Evolutionary conservation across 2,329 filamentous ascomycete genomes (phyloP), one percentile per base, ranked within the genome.

Genomic region (Cytospora schulzeri): DNA sequence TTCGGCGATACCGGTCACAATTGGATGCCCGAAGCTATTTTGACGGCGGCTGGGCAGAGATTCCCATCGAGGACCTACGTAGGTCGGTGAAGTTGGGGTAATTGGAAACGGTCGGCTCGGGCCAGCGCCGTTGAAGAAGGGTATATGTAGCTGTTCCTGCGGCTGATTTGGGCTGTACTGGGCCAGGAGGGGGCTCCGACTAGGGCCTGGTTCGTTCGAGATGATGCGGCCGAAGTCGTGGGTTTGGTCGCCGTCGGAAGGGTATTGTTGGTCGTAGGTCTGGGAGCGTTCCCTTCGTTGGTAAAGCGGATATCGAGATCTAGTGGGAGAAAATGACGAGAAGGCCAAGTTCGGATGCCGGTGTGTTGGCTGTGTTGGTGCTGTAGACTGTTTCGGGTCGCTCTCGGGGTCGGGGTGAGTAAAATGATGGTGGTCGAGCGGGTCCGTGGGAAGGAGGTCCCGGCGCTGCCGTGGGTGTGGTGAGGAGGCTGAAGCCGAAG

Each of bases 371-470:
- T 58, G 65, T 56, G 48, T 35, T 59, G 62, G 58, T 48, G 28
- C 35, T 35, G 45, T 41, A 54, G 54, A 50, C 53, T 66, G 60
- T 58, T 58, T 56, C 53, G 62, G 65, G 58, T 62, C 62, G 45
- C 19, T 48, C 14, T 48, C 45, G 45, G 45, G 45, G 41, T n/a
- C n/a, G 63, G 54, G 41, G 65, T 62, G n/a, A 64, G 62, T 66
- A 57, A 65, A 65, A 62, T 63, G 65, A 53, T 59, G 62, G 41
- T 63, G 56, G 22, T 55, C 56, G 62, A 59, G 62, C 62, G 65
- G 65, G 65, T 66, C 65, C 62, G 65, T 65, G 63, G 58, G 65
- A 58, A 54, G 62, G 59, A 57, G 57, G 58, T 58, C 65, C 65
- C 65, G 65, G 62, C 62, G 62, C 57, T 57, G 65, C 65, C 65